Evolutionary conservation across 768 basidiomycete species (phyloP), one percentile per base, ranked within the genome.

Genomic region (Cystofilobasidium capitatum): DNA sequence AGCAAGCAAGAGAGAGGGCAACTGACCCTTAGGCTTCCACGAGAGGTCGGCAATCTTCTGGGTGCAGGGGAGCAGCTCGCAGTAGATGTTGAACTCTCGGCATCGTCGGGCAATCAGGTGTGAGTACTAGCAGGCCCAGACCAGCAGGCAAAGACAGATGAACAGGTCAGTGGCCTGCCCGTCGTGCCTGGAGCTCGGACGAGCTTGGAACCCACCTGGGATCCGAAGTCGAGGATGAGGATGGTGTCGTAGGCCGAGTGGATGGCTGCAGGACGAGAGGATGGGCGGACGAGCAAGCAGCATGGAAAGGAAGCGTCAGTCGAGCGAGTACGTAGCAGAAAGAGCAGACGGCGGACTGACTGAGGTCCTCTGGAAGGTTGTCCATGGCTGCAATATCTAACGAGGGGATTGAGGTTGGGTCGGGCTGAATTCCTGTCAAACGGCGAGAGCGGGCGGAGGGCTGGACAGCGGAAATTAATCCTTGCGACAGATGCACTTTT

Each of bases 41-140:
- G 82, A 82, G 40, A 99, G 78, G 65, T 98, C 91, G 70, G 83
- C 82, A 69, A 98, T 82, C 78, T 87, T 88, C 35, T 88, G 86
- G 1, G 96, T 99, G 77, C 96, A 99, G 31, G 96, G 91, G 84
- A 96, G 84, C 74, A 99, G 82, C 80, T 99, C 96, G 61, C 94
- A 94, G 75, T 98, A 98, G 64, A 99, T 91, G 64, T 91, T 90
- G 75, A 92, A 83, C 78, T 99, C 96, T 75, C 96, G 87, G 83
- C 94, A 97, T 85, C 96, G 83, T 75, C 96, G 81, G 9, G 93
- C 96, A 77, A 98, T 98, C 70, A 99, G 81, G 81, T 98, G 96
- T 71, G 93, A 93, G 78, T 94, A 94, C 91, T 94, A 55, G n/a
- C 17, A 3, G 35, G 31, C 35, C 36, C 10, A 9, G 31, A 33